Conservation (phyloP, 2,329 filamentous ascomycete genomes). For the Fusarium anguioides region DNA sequence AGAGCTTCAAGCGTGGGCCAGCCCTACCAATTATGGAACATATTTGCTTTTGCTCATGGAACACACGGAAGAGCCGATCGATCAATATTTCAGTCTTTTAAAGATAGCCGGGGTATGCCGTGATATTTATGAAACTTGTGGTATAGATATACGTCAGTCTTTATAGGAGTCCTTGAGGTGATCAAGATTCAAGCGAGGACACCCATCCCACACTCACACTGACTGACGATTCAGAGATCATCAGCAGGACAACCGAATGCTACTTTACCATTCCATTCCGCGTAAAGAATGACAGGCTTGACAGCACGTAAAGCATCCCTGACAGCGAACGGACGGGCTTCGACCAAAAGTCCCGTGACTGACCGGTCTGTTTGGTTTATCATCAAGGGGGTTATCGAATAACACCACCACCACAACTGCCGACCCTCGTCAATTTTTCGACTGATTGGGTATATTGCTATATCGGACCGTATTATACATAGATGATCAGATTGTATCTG, state of each 20-base stretch:
- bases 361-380: slow-evolving; percentile 1
- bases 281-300: not conserved
- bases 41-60: slow-evolving; percentile 19
- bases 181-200: not conserved
- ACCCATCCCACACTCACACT: not conserved
- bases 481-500: slow-evolving; percentile 1
- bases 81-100: not conserved
- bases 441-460: not conserved
- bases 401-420: not conserved
- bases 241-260: not conserved
- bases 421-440: not conserved
- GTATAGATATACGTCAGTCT: not conserved
- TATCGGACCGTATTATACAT: not conserved
- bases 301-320: not conserved
- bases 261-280: not conserved
- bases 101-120: not conserved
- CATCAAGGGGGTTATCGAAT: not conserved
- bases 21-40: slow-evolving; percentile 9
- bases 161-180: not conserved
- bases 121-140: not conserved
- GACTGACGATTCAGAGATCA: not conserved
- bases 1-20: slow-evolving; percentile 4
- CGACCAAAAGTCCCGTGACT: slow-evolving; percentile 1
- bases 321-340: not conserved
- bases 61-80: not conserved